Evolutionary conservation across 2,329 filamentous ascomycete species (phyloP).

Genomic region (Bimuria novae-zelandiae): DNA sequence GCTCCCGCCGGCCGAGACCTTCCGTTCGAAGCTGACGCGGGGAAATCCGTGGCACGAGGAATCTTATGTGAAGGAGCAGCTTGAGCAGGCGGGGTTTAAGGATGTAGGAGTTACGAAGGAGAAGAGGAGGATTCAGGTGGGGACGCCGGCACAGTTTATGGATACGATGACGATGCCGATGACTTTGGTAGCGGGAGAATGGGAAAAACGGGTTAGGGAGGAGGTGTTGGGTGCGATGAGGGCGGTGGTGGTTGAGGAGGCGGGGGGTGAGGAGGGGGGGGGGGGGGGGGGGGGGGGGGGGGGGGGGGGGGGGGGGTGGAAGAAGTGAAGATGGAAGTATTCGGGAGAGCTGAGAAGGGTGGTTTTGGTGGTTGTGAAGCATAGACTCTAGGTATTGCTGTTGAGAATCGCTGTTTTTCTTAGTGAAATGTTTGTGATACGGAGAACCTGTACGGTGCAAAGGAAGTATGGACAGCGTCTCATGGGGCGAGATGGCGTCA

Average conservation of each 20-base stretch:
- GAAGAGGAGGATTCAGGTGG: slow-evolving; percentile 11
- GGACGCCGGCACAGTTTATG: slow-evolving; percentile 21
- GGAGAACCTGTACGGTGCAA: too few species aligned
- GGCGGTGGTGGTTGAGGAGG: slow-evolving; percentile 13
- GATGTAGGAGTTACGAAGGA: slow-evolving; percentile 17
- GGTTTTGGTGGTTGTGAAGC: too few species aligned
- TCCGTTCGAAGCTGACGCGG: slow-evolving; percentile 14
- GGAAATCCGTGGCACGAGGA: slow-evolving; percentile 16
- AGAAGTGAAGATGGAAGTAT: slow-evolving; percentile 8
- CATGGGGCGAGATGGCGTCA: too few species aligned
- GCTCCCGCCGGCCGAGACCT: slow-evolving; percentile 10
- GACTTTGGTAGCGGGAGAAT: slow-evolving; percentile 16
- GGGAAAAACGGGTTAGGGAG: slow-evolving; percentile 17
- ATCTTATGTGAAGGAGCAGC: slow-evolving; percentile 15
- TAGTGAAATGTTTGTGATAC: too few species aligned
- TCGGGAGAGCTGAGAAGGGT: too few species aligned
- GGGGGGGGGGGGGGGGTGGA: slow-evolving; percentile 21
- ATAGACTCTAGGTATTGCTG: too few species aligned
- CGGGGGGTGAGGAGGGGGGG: slow-evolving; percentile 16
- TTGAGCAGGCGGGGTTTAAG: slow-evolving; percentile 22
- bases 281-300: slow-evolving; percentile 21
- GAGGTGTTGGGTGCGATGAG: slow-evolving; percentile 16
- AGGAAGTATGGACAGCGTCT: too few species aligned
- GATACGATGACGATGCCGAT: slow-evolving; percentile 26
- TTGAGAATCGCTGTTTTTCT: too few species aligned